Evolutionary conservation across 345 rosid genomes (phyloP).

Genomic region (Gossypium sturtianum): DNA sequence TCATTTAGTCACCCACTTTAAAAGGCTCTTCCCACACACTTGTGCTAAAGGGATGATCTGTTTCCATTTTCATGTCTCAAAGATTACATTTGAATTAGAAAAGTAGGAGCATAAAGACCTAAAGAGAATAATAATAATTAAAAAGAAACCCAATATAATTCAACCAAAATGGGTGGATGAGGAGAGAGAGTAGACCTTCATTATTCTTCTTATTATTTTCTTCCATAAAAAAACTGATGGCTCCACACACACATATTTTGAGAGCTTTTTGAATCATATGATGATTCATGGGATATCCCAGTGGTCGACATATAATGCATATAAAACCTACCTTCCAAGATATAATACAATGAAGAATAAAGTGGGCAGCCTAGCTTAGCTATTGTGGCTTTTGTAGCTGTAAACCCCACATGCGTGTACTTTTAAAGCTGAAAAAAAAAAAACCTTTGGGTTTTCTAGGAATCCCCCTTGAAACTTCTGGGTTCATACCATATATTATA

Average conservation of each 20-base stretch:
- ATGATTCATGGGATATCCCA: no score
- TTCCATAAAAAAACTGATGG: conserved; percentile 11
- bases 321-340: conserved; percentile 19
- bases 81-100: conserved; percentile 12
- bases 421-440: not conserved
- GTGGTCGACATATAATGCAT: not conserved
- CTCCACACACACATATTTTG: conserved; percentile 12
- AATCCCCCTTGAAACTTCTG: conserved; percentile 14
- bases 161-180: not conserved
- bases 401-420: not conserved
- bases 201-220: no score
- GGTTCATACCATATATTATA: not conserved
- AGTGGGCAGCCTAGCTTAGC: conserved; percentile 9
- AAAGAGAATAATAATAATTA: no score
- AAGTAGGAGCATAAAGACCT: not conserved
- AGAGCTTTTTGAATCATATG: conserved; percentile 30
- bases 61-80: conserved; percentile 25
- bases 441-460: conserved; percentile 3
- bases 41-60: conserved; percentile 21
- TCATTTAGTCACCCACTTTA: conserved; percentile 21
- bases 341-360: not conserved
- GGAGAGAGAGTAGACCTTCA: not conserved
- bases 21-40: conserved; percentile 8
- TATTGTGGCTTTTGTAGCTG: conserved; percentile 24
- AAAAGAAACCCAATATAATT: not conserved